Evolutionary conservation across 179 eudicot species (phyloP).

Genomic region (Silene coronaria): DNA sequence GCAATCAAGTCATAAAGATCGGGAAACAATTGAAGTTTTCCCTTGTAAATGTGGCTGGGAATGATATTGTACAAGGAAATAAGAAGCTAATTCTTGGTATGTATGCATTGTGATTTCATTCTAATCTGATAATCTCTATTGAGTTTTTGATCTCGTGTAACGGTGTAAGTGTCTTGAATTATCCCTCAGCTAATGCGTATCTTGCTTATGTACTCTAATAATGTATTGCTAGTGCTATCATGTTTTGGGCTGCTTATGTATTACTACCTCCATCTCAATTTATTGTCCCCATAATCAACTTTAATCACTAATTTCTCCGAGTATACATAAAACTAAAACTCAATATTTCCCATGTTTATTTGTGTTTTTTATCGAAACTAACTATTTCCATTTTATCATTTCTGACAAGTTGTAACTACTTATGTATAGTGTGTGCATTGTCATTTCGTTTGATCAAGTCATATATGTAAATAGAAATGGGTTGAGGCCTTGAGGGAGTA

Average conservation of each 20-base stretch:
- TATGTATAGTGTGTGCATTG: too few species aligned
- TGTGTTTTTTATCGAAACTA: too few species aligned
- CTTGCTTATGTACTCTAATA: too few species aligned
- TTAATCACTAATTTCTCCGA: too few species aligned
- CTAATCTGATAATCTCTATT: neutral
- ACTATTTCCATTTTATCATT: neutral
- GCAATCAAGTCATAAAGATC: constrained; percentile 59
- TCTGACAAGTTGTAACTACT: neutral
- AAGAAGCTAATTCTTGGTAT: constrained; percentile 64
- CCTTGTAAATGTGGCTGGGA: constrained; percentile 61
- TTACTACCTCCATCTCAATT: neutral
- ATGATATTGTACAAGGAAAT: constrained; percentile 70
- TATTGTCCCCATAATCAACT: too few species aligned
- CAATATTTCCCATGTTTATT: too few species aligned
- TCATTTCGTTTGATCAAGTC: neutral
- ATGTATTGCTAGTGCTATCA: neutral
- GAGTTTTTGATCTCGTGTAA: neutral
- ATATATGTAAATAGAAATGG: neutral
- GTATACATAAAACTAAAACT: too few species aligned
- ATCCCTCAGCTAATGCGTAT: too few species aligned
- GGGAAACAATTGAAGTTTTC: constrained; percentile 59
- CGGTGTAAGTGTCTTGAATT: too few species aligned
- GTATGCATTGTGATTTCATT: constrained; percentile 25
- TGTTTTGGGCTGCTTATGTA: neutral
- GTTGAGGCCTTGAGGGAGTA: neutral